A percentile compares a stretch with the other conserved stretches of the same genome.
phyloP scores from a whole-genome alignment of 164 flowering plant species.

The Dillenia suffruticosa region DNA sequence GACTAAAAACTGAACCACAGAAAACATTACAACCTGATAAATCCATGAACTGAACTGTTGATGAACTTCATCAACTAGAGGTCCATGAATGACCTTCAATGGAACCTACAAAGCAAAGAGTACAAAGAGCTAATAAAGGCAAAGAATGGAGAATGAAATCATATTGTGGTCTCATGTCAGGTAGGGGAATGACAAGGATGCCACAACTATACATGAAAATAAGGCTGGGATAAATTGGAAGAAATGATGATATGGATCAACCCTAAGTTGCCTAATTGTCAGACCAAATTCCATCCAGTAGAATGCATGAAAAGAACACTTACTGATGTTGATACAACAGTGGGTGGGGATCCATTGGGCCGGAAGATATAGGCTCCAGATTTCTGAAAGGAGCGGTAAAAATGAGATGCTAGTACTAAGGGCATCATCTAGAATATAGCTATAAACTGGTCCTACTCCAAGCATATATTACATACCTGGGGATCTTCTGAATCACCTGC shows the following conservation, averaged over 20 bases:
- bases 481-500: slow-evolving; percentile 34
- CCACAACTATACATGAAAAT: too few relatives aligned
- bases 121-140: neutral
- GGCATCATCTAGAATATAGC: too few relatives aligned
- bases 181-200: too few relatives aligned
- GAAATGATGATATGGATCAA: too few relatives aligned
- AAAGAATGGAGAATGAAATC: neutral
- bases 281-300: too few relatives aligned
- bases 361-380: slow-evolving; percentile 93
- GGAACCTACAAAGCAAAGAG: slow-evolving; percentile 41
- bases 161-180: neutral
- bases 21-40: slow-evolving; percentile 49
- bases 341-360: slow-evolving; percentile 49
- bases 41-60: slow-evolving; percentile 84
- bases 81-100: slow-evolving; percentile 56
- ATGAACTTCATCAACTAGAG: slow-evolving; percentile 74
- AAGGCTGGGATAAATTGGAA: neutral
- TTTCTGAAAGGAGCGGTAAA: slow-evolving; percentile 30
- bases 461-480: slow-evolving; percentile 32
- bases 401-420: slow-evolving; percentile 4
- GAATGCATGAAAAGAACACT: slow-evolving; percentile 17
- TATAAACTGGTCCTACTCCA: neutral
- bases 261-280: too few relatives aligned
- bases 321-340: slow-evolving; percentile 51
- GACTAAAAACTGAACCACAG: too few relatives aligned